Conservation (phyloP, 768 basidiomycete species). For the Boletus huronensis region DNA sequence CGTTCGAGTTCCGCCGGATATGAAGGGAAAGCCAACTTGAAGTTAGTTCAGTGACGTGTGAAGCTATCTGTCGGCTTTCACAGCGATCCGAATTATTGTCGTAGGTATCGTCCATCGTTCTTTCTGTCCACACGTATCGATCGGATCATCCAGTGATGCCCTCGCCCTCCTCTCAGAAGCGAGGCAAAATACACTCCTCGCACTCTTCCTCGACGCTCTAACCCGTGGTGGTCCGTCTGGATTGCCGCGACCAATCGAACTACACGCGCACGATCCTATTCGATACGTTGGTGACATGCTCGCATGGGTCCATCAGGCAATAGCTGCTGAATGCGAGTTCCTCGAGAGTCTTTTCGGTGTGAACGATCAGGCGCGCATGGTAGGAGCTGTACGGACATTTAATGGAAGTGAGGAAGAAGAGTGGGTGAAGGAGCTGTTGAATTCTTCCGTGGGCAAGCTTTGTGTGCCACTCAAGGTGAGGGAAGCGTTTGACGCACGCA, state of each 20-base stretch:
- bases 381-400: conserved; percentile 63
- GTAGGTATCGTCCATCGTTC: conserved; percentile 14
- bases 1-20: conserved; percentile 79
- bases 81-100: conserved; percentile 71
- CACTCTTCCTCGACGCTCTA: conserved; percentile 81
- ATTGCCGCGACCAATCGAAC: conserved; percentile 87
- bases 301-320: conserved; percentile 95
- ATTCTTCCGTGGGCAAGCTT: conserved; percentile 76
- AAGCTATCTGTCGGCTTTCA: conserved; percentile 71
- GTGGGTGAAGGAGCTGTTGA: conserved; percentile 77
- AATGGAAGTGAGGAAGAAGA: conserved; percentile 64
- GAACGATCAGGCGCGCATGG: conserved; percentile 54
- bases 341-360: conserved; percentile 83
- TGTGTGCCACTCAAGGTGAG: conserved; percentile 84
- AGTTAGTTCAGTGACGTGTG: conserved; percentile 58
- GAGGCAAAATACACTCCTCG: conserved; percentile 74
- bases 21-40: conserved; percentile 73
- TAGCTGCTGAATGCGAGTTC: conserved; percentile 93
- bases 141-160: conserved; percentile 54
- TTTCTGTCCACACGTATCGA: neutral
- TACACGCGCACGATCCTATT: conserved; percentile 96
- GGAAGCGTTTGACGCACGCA: neutral
- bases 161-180: conserved; percentile 74
- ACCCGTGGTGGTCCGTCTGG: conserved; percentile 86
- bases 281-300: conserved; percentile 98